phyloP scores from a whole-genome alignment of 768 basidiomycete species.

The Boletus rubroflammeus region DNA sequence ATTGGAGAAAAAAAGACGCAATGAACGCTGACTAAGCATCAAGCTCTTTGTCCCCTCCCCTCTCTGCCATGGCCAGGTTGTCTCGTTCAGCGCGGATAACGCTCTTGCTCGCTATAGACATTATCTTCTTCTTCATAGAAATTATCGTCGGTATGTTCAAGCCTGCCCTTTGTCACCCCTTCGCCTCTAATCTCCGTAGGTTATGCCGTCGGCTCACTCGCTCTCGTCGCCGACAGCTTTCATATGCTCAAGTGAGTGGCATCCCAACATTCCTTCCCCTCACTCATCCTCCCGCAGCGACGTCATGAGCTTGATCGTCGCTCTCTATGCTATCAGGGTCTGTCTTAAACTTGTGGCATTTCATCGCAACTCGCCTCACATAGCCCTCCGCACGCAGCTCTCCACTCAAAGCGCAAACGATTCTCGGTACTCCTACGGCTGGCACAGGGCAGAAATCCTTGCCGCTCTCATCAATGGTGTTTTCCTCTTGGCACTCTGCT shows the following conservation, averaged over 20 bases:
- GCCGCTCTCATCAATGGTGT: slow-evolving; percentile 96
- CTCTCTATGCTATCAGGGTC: slow-evolving; percentile 91
- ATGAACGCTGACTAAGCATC: slow-evolving; percentile 22
- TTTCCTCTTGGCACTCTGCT: slow-evolving; percentile 93
- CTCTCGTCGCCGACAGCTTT: slow-evolving; percentile 94
- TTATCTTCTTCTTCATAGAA: slow-evolving; percentile 84
- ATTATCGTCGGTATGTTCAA: slow-evolving; percentile 62
- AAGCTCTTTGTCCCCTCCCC: not conserved
- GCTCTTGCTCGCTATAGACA: slow-evolving; percentile 78
- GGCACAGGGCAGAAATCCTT: slow-evolving; percentile 96
- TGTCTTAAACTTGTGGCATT: not conserved
- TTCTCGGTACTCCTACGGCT: slow-evolving; percentile 93
- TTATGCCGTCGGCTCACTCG: slow-evolving; percentile 93
- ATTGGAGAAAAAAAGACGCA: not conserved
- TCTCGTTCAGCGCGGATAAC: slow-evolving; percentile 74
- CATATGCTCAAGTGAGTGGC: slow-evolving; percentile 93
- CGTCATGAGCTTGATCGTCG: slow-evolving; percentile 92
- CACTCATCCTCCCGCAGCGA: slow-evolving; percentile 55
- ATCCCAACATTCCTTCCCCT: not conserved
- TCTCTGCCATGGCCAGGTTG: slow-evolving; percentile 26
- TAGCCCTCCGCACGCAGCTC: slow-evolving; percentile 43
- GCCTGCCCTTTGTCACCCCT: slow-evolving; percentile 8
- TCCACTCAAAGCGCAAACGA: slow-evolving; percentile 55
- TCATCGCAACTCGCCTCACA: slow-evolving; percentile 6
- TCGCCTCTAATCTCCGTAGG: slow-evolving; percentile 45